Conservation (phyloP, 1,284 basidiomycete species). For the Naganishia sp. region DNA sequence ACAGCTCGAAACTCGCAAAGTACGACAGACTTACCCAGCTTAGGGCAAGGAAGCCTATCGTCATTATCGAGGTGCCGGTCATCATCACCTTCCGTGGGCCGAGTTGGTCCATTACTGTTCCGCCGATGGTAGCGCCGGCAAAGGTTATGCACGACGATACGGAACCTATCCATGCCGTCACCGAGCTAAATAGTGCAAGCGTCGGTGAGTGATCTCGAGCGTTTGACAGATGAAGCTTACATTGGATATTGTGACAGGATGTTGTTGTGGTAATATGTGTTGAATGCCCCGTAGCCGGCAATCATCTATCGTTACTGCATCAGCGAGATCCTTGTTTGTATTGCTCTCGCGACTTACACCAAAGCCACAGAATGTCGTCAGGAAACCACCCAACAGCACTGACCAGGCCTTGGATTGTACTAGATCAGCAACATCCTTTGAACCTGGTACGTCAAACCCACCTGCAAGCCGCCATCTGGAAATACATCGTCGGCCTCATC, state of each 20-base stretch:
- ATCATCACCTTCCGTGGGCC: conserved; percentile 43
- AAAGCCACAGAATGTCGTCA: conserved; percentile 45
- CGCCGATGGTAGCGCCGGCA: conserved; percentile 41
- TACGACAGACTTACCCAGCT: conserved; percentile 24
- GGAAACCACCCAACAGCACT: conserved; percentile 41
- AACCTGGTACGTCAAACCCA: conserved; percentile 34
- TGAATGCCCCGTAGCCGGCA: conserved; percentile 44
- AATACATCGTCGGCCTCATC: conserved; percentile 35
- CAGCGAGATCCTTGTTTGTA: background rate
- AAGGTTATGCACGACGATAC: conserved; percentile 44
- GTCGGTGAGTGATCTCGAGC: too few species aligned
- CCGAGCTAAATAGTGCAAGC: conserved; percentile 33
- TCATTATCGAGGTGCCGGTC: conserved; percentile 37
- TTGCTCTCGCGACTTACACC: conserved; percentile 34
- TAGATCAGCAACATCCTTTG: background rate
- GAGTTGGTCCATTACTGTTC: conserved; percentile 45
- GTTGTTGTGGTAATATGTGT: conserved; percentile 43
- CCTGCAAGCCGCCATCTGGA: conserved; percentile 41
- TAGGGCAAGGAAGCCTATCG: conserved; percentile 41
- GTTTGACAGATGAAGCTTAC: conserved; percentile 30
- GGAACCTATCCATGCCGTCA: conserved; percentile 45
- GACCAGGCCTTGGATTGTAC: conserved; percentile 15
- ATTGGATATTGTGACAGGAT: conserved; percentile 38
- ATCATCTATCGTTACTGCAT: conserved; percentile 35
- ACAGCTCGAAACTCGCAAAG: background rate